Evolutionary conservation across 2,329 filamentous ascomycete species (phyloP).

Genomic region (Hypomyces rosellus): DNA sequence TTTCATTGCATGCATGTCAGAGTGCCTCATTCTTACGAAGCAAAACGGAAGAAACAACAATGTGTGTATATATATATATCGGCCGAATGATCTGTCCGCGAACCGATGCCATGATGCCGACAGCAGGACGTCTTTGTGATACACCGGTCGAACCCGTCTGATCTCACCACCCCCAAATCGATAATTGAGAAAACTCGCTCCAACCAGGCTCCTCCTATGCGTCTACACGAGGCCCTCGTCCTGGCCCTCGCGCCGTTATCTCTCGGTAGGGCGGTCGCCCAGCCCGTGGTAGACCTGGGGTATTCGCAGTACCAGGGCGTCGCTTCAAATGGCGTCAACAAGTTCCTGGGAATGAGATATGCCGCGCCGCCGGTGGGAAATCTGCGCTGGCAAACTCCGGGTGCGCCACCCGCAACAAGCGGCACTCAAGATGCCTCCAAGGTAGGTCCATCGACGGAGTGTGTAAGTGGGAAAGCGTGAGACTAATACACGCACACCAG

Average conservation of each 20-base stretch:
- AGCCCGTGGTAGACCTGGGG: slow-evolving; percentile 5
- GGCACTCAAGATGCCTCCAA: slow-evolving; percentile 6
- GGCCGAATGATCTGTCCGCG: too few species aligned
- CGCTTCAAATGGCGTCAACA: slow-evolving; percentile 17
- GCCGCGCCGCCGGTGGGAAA: slow-evolving; percentile 13
- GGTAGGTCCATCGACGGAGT: background rate
- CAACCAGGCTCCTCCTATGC: background rate
- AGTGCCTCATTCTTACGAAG: too few species aligned
- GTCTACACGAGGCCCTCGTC: background rate
- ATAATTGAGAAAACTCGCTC: too few species aligned
- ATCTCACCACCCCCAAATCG: too few species aligned
- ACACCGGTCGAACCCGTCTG: too few species aligned
- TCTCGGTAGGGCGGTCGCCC: background rate
- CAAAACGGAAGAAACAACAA: too few species aligned
- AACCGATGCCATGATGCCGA: too few species aligned
- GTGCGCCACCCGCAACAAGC: slow-evolving; percentile 5
- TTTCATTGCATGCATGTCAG: too few species aligned
- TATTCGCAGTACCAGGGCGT: slow-evolving; percentile 7
- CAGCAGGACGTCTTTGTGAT: too few species aligned
- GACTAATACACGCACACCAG: background rate
- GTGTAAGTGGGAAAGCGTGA: background rate
- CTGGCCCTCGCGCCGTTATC: background rate
- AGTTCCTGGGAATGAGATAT: slow-evolving; percentile 27
- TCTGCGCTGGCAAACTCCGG: slow-evolving; percentile 5
- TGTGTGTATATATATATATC: too few species aligned